Conservation (phyloP, 108 stramenopile genomes). For the Discostella pseudostelligera region DNA sequence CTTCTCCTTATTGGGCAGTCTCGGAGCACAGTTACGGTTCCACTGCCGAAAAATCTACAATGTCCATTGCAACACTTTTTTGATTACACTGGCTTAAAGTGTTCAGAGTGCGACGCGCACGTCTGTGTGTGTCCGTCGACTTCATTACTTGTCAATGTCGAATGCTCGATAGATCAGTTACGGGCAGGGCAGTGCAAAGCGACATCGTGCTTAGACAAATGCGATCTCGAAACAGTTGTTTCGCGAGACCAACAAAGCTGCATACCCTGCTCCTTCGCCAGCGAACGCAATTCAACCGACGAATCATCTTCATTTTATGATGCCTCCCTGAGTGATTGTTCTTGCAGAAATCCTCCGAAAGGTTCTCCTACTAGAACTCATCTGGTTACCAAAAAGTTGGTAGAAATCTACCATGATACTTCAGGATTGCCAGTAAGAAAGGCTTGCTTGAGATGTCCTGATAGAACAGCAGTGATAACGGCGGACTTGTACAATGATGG, state of each 20-base stretch:
- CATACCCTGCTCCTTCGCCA: slow-evolving; percentile 13
- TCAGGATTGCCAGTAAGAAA: slow-evolving; percentile 28
- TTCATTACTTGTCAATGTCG: slow-evolving; percentile 10
- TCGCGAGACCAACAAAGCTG: slow-evolving; percentile 22
- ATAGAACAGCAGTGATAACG: slow-evolving; percentile 35
- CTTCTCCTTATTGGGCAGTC: slow-evolving; percentile 10
- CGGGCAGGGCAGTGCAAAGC: slow-evolving; percentile 24
- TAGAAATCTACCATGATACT: slow-evolving; percentile 28
- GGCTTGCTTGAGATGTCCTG: slow-evolving; percentile 38
- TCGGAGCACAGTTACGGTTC: slow-evolving; percentile 6
- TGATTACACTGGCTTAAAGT: slow-evolving; percentile 17
- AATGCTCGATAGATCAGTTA: slow-evolving; percentile 27
- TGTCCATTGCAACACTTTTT: slow-evolving; percentile 14
- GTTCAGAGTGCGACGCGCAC: slow-evolving; percentile 16
- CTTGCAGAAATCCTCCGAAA: slow-evolving; percentile 37
- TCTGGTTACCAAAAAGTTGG: slow-evolving; percentile 21
- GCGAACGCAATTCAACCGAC: background rate
- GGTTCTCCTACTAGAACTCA: slow-evolving; percentile 10
- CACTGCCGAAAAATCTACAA: slow-evolving; percentile 3
- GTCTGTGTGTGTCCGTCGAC: slow-evolving; percentile 23
- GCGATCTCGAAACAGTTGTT: background rate
- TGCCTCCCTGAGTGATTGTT: slow-evolving; percentile 17
- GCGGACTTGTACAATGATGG: slow-evolving; percentile 25
- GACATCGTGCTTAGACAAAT: slow-evolving; percentile 9
- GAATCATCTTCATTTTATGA: slow-evolving; percentile 12